A percentile compares a stretch with the other conserved stretches of the same genome.
Conservation (phyloP, 129 eudicot genomes). For the Tagetes erecta region DNA sequence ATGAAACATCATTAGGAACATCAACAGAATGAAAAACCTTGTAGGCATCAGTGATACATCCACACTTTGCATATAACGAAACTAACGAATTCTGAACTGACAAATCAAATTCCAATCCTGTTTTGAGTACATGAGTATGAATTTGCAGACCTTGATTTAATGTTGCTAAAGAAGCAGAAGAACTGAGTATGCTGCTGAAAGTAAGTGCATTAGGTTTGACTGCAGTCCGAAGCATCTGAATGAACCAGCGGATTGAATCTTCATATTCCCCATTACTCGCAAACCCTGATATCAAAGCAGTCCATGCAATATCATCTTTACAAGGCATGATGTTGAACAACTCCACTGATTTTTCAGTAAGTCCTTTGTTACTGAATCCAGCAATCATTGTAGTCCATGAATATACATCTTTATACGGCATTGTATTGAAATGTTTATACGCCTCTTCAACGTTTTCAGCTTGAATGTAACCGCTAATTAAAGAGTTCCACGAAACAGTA, state of each 20-base stretch:
- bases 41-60: slow-evolving; percentile 54
- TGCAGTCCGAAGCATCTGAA: slow-evolving; percentile 47
- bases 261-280: slow-evolving; percentile 51
- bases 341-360: slow-evolving; percentile 44
- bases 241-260: slow-evolving; percentile 59
- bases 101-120: slow-evolving; percentile 50
- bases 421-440: slow-evolving; percentile 37
- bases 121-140: slow-evolving; percentile 50
- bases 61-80: slow-evolving; percentile 73
- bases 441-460: slow-evolving; percentile 57
- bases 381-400: slow-evolving; percentile 79
- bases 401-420: slow-evolving; percentile 54
- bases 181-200: slow-evolving; percentile 66
- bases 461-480: slow-evolving; percentile 59
- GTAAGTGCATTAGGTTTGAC: slow-evolving; percentile 65
- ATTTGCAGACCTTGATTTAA: slow-evolving; percentile 63
- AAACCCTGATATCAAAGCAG: slow-evolving; percentile 78
- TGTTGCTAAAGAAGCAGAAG: slow-evolving; percentile 65
- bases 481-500: slow-evolving; percentile 66
- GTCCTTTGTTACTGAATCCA: slow-evolving; percentile 60
- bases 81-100: slow-evolving; percentile 69
- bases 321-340: slow-evolving; percentile 68
- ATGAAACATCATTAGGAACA: slow-evolving; percentile 59
- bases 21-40: slow-evolving; percentile 44
- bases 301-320: slow-evolving; percentile 77